These are phyloP conservation scores for Sporisorium exsertum DNA, from an alignment of 1,284 basidiomycete species.

Conservation along the genomic window DNA sequence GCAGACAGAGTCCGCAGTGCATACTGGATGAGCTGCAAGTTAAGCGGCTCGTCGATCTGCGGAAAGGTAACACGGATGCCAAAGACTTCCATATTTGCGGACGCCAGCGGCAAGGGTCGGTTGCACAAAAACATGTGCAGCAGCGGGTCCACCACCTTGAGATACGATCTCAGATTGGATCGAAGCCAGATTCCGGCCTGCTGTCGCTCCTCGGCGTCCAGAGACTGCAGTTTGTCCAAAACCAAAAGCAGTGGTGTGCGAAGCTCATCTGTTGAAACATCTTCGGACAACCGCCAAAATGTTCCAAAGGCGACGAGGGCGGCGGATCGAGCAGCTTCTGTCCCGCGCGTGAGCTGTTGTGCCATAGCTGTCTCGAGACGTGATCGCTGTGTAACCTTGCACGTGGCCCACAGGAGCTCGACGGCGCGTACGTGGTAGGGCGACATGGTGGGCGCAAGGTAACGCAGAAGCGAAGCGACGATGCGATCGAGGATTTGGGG, in stretches of 20 bases:
- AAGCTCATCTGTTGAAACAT: slow-evolving; percentile 57
- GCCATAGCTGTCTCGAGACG: slow-evolving; percentile 48
- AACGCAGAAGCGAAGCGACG: slow-evolving; percentile 76
- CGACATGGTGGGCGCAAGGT: slow-evolving; percentile 77
- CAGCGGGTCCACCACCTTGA: slow-evolving; percentile 55
- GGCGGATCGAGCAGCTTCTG: slow-evolving; percentile 62
- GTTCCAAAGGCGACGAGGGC: slow-evolving; percentile 90
- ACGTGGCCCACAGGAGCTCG: slow-evolving; percentile 80
- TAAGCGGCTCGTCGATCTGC: slow-evolving; percentile 80
- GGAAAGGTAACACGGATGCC: slow-evolving; percentile 12
- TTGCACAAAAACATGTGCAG: slow-evolving; percentile 42
- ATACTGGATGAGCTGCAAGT: slow-evolving; percentile 77
- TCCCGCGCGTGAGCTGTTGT: slow-evolving; percentile 26
- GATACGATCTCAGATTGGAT: slow-evolving; percentile 53
- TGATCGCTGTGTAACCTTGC: slow-evolving; percentile 29
- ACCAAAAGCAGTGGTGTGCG: slow-evolving; percentile 83
- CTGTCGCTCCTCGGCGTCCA: slow-evolving; percentile 45
- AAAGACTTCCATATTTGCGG: slow-evolving; percentile 7
- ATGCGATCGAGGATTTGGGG: slow-evolving; percentile 34
- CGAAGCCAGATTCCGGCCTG: slow-evolving; percentile 59
- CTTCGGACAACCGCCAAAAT: slow-evolving; percentile 88
- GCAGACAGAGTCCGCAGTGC: slow-evolving; percentile 81
- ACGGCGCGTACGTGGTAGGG: slow-evolving; percentile 85
- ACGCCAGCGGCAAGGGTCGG: slow-evolving; percentile 1
- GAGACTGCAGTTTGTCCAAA: slow-evolving; percentile 77